Percentiles rank a stretch among this genome's conserved stretches.
Evolutionary conservation across 2,329 filamentous ascomycete species (phyloP).

Genomic region (Colletotrichum lindemuthianum): DNA sequence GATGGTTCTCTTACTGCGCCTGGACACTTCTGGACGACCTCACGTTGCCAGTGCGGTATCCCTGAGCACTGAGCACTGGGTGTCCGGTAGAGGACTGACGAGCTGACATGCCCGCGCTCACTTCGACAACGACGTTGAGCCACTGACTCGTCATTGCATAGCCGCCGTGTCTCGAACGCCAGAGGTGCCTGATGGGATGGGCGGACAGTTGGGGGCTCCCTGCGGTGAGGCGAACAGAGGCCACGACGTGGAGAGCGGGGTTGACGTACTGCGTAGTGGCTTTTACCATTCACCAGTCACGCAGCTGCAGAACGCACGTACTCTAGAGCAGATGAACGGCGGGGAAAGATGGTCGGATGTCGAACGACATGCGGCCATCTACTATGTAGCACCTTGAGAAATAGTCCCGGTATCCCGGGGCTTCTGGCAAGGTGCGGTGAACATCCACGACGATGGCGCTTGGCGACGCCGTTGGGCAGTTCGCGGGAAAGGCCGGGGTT

Average conservation of each 20-base stretch:
- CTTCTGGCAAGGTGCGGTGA: neutral
- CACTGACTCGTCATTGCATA: conserved; percentile 27
- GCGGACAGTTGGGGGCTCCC: conserved; percentile 2
- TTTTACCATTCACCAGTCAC: conserved; percentile 21
- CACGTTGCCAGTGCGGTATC: no score
- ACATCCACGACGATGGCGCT: neutral
- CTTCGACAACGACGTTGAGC: neutral
- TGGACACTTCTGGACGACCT: no score
- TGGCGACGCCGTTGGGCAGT: neutral
- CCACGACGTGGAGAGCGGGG: neutral
- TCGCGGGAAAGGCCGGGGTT: conserved; percentile 4
- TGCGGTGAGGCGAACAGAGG: conserved; percentile 7
- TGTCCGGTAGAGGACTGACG: no score
- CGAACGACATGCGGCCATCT: conserved; percentile 12
- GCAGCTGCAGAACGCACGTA: conserved; percentile 23
- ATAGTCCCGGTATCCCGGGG: conserved; percentile 2
- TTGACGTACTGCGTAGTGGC: conserved; percentile 23
- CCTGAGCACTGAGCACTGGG: no score
- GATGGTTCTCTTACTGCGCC: no score
- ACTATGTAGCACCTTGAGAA: conserved; percentile 12
- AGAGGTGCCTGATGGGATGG: conserved; percentile 14
- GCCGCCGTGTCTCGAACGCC: conserved; percentile 22
- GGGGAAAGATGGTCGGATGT: conserved; percentile 15
- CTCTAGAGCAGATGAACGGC: conserved; percentile 24
- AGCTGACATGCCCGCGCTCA: no score